phyloP scores from a whole-genome alignment of 2,329 filamentous ascomycete species.

The Aspergillus sclerotialis region DNA sequence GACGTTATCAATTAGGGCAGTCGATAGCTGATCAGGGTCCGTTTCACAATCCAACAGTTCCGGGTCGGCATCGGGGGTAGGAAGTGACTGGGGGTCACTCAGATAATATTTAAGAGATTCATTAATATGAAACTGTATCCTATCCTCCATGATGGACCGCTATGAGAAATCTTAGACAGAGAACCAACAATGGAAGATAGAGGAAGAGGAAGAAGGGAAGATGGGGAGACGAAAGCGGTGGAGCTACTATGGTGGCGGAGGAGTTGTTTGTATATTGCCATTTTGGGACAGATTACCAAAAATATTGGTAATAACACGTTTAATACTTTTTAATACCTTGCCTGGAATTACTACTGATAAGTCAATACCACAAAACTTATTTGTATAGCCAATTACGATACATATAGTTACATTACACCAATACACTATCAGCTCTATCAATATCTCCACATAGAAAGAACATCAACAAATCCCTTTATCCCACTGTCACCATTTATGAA shows the following conservation, averaged over 20 bases:
- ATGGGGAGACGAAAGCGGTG: slow-evolving; percentile 11
- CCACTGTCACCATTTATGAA: no score
- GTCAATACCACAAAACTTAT: no score
- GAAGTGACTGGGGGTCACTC: slow-evolving; percentile 77
- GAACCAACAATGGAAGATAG: slow-evolving; percentile 3
- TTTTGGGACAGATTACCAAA: slow-evolving; percentile 7
- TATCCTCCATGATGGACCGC: slow-evolving; percentile 53
- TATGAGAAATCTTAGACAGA: slow-evolving; percentile 7
- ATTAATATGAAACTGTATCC: slow-evolving; percentile 85
- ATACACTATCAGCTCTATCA: no score
- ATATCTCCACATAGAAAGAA: no score
- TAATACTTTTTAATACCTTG: no score
- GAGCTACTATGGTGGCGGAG: no score
- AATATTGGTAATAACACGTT: neutral
- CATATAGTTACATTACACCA: no score
- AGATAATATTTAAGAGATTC: slow-evolving; percentile 95
- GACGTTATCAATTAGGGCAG: slow-evolving; percentile 71
- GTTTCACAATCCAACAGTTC: slow-evolving; percentile 86
- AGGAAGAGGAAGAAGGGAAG: slow-evolving; percentile 10
- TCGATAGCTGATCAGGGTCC: slow-evolving; percentile 76
- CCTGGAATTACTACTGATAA: no score
- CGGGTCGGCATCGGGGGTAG: slow-evolving; percentile 77
- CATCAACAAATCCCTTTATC: no score
- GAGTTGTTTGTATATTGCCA: slow-evolving; percentile 24
- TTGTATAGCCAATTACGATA: no score